A percentile compares a stretch with the other conserved stretches of the same genome.
These are phyloP conservation scores for Eucalyptus albens DNA, from an alignment of 345 rosid species.

Conservation along the genomic window DNA sequence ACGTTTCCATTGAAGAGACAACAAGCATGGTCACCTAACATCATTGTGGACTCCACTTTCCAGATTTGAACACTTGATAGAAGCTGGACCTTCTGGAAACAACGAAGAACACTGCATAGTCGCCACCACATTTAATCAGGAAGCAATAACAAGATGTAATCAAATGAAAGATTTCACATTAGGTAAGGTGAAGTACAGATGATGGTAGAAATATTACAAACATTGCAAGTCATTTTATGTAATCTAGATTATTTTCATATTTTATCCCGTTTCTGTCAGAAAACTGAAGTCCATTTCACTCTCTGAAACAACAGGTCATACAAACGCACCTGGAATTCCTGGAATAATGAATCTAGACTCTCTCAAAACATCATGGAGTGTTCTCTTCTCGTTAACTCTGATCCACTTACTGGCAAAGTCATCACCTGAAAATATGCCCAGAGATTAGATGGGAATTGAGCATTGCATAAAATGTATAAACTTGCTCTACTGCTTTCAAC, in stretches of 20 bases:
- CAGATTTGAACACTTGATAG: conserved; percentile 49
- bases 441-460: not conserved
- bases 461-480: not conserved
- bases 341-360: conserved; percentile 48
- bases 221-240: not conserved
- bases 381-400: conserved; percentile 59
- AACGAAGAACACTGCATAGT: conserved; percentile 46
- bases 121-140: not conserved
- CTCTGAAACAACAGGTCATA: not conserved
- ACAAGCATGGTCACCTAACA: not conserved
- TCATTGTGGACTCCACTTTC: conserved; percentile 40
- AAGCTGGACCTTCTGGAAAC: conserved; percentile 61
- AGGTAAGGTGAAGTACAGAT: not conserved
- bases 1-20: not conserved
- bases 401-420: conserved; percentile 34
- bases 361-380: conserved; percentile 52
- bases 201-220: not conserved
- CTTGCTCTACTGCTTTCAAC: not conserved
- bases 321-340: conserved; percentile 63
- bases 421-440: not conserved
- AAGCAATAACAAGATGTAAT: not conserved
- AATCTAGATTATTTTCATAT: not conserved
- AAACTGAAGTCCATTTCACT: not conserved
- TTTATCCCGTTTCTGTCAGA: not conserved
- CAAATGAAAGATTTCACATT: not conserved